phyloP scores from a whole-genome alignment of 257 asterid genomes.

The Jacaranda copaia region DNA sequence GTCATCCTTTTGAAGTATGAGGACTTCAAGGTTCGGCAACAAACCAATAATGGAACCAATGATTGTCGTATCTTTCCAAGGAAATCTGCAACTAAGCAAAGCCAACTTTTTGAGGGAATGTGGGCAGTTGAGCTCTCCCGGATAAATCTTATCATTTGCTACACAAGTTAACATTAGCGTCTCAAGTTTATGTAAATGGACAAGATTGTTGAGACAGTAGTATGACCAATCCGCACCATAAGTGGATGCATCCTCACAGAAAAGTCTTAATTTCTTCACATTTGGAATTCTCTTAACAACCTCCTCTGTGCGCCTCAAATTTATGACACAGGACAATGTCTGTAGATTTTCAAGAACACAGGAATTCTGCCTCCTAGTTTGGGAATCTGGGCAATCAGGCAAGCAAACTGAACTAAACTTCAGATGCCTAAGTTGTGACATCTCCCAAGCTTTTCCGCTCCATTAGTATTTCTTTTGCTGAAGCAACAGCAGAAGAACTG shows the following conservation, averaged over 20 bases:
- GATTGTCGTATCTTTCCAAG: not conserved
- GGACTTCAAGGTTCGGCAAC: not conserved
- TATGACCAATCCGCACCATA: not conserved
- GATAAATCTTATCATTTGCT: not conserved
- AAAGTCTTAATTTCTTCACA: not conserved
- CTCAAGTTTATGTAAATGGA: not conserved
- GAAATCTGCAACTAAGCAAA: not conserved
- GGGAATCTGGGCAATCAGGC: not conserved
- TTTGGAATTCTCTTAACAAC: constrained; percentile 15
- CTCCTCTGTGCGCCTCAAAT: not conserved
- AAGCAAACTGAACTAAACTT: not conserved
- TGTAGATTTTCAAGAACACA: constrained; percentile 6
- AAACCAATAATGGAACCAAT: too few species aligned
- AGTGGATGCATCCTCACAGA: not conserved
- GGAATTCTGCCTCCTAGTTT: not conserved
- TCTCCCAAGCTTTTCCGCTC: too few species aligned
- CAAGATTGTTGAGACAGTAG: constrained; percentile 8
- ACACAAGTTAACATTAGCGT: not conserved
- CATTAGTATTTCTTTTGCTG: too few species aligned
- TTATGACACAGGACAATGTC: not conserved
- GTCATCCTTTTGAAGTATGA: not conserved
- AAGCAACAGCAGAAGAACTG: too few species aligned
- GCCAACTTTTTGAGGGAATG: not conserved
- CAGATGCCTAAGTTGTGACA: constrained; percentile 2
- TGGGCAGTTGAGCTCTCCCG: not conserved